phyloP scores from a whole-genome alignment of 805 yeast genomes.

The Nakazawaea wickerhamii region DNA sequence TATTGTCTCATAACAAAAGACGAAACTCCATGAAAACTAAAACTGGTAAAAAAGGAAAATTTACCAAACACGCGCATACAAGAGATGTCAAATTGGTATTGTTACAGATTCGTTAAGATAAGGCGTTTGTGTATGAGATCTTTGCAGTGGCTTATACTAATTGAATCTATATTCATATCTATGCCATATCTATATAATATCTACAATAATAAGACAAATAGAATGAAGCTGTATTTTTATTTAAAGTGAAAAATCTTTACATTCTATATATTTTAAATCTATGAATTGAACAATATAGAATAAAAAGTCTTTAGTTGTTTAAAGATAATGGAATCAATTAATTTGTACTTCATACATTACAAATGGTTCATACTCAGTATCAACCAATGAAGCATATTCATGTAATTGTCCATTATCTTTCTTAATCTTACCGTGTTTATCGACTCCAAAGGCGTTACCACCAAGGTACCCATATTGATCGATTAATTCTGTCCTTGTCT shows the following conservation, averaged over 20 bases:
- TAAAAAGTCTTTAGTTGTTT: not conserved
- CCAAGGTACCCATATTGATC: constrained; percentile 83
- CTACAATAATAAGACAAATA: not conserved
- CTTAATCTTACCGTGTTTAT: constrained; percentile 58
- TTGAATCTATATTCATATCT: too few relatives aligned
- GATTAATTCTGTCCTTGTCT: constrained; percentile 65
- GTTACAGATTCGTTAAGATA: too few relatives aligned
- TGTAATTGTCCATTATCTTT: constrained; percentile 57
- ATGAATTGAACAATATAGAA: not conserved
- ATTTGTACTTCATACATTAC: constrained; percentile 66
- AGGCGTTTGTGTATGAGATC: too few relatives aligned
- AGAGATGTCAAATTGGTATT: too few relatives aligned
- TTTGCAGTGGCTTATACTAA: too few relatives aligned
- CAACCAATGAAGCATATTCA: constrained; percentile 90
- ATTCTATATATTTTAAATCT: constrained; percentile 1
- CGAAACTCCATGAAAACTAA: too few relatives aligned
- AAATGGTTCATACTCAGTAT: constrained; percentile 94
- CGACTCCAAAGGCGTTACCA: constrained; percentile 77
- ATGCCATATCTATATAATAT: too few relatives aligned
- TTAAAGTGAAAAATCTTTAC: too few relatives aligned
- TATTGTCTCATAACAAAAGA: too few relatives aligned
- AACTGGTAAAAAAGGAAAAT: too few relatives aligned
- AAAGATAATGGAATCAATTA: constrained; percentile 17
- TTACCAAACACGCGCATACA: too few relatives aligned
- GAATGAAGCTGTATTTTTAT: too few relatives aligned